Conservation (phyloP, 2,329 filamentous ascomycete genomes). For the Fusarium pilosicola region DNA sequence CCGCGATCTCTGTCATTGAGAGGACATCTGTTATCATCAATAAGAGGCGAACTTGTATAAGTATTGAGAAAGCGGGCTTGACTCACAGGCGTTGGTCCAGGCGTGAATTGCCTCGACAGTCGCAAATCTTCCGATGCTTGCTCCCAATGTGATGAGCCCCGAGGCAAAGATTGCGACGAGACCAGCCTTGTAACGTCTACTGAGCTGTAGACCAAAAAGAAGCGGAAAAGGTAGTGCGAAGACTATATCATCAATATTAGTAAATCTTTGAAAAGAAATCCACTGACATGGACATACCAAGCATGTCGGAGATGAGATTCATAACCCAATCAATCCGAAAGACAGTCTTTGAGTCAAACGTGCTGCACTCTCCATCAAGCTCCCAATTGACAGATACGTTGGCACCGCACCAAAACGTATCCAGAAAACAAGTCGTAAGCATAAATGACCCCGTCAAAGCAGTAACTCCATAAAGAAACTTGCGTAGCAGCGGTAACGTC, state of each 20-base stretch:
- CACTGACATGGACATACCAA: neutral
- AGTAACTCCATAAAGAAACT: slow-evolving; percentile 33
- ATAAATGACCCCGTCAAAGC: slow-evolving; percentile 39
- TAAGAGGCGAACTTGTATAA: no score
- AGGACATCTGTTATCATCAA: slow-evolving; percentile 7
- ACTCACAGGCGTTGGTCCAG: slow-evolving; percentile 41
- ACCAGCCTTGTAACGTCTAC: slow-evolving; percentile 26
- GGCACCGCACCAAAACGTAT: slow-evolving; percentile 47
- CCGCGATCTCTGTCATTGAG: slow-evolving; percentile 33
- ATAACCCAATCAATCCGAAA: slow-evolving; percentile 46
- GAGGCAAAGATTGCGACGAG: slow-evolving; percentile 31
- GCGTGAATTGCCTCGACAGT: slow-evolving; percentile 36
- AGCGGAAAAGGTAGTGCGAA: slow-evolving; percentile 33
- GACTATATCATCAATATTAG: neutral
- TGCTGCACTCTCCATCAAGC: slow-evolving; percentile 37
- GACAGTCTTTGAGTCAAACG: slow-evolving; percentile 40
- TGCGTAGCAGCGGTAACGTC: slow-evolving; percentile 41
- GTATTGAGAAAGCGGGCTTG: no score
- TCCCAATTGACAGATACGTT: slow-evolving; percentile 45
- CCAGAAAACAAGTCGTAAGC: slow-evolving; percentile 40
- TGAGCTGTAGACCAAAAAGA: slow-evolving; percentile 26
- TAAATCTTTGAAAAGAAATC: accelerated
- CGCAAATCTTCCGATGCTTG: slow-evolving; percentile 31
- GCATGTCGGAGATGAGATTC: slow-evolving; percentile 39
- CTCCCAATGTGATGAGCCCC: slow-evolving; percentile 32